phyloP scores from a whole-genome alignment of 371 early-diverging fungal genomes.

The Rhizopus stolonifer region DNA sequence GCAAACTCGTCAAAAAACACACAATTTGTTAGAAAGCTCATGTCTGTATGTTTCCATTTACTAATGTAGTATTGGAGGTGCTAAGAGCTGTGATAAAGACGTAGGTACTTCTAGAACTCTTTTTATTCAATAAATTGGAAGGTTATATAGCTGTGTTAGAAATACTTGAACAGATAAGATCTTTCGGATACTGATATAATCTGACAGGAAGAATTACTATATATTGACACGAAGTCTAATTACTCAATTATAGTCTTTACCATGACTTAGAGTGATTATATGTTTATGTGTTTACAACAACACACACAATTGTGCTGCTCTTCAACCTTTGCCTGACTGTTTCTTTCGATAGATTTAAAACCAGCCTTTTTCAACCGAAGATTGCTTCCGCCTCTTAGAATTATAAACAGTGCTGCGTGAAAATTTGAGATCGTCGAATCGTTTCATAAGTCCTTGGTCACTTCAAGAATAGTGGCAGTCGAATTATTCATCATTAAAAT shows the following conservation, averaged over 20 bases:
- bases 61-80: no score
- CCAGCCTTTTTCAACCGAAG: conserved; percentile 12
- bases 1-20: no score
- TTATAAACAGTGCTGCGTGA: conserved; percentile 7
- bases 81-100: no score
- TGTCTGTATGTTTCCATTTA: no score
- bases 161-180: conserved; percentile 18
- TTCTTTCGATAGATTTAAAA: conserved; percentile 13
- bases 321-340: conserved; percentile 16
- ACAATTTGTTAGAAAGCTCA: no score
- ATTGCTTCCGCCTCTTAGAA: conserved; percentile 8
- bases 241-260: no score
- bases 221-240: no score
- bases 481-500: conserved; percentile 10
- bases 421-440: conserved; percentile 12
- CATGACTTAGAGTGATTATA: no score
- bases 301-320: conserved; percentile 9
- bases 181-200: conserved; percentile 17
- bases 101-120: no score
- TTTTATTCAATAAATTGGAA: no score
- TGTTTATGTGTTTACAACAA: conserved; percentile 17
- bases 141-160: no score
- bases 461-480: conserved; percentile 6
- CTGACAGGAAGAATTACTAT: conserved; percentile 8
- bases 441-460: conserved; percentile 11